Evolutionary conservation across 1,284 basidiomycete species (phyloP), one percentile per base, ranked within the genome.

Genomic region (Garcileccinum viscosum): DNA sequence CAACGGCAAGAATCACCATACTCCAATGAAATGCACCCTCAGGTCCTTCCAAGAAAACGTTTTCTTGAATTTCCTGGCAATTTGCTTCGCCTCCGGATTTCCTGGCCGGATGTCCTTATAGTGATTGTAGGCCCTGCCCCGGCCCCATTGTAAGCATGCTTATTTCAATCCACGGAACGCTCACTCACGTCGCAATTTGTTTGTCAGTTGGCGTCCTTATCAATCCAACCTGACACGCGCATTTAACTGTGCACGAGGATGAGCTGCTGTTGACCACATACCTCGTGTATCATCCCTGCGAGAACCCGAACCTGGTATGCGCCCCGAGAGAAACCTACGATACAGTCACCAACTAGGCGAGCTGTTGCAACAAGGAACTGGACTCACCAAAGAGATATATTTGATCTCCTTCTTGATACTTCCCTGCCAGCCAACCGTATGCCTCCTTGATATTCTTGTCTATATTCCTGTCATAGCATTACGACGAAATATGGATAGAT

Each of bases 361-460:
- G 38, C 5, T 17, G 50, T 3, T 3, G 15, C 7, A 19, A 44
- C 24, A 4, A 59, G 12, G 40, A 60, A 47, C 4, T 1, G 27
- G 42, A 32, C 63, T 0, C 61, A 84, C 85, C 84, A 67, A 86
- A 85, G 2, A 85, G 72, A 66, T 77, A 85, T 50, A 86, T 85
- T 9, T 71, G 72, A 67, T 85, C 84, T 1, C 82, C 82, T n/a
- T 73, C 70, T 30, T 72, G 58, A 69, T 85, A 85, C 24, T 69
- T 74, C 30, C 79, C 76, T 3, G 83, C 77, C 9, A 85, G 67
- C 85, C 84, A 85, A 4, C 77, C 75, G 72, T 85, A 85, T 0
- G 80, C 84, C 9, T 56, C 30, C 30, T 56, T 56, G 53, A 56
- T 56, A 32, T 38, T 73, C 70, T 44, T 81, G 71, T 77, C 75